These are phyloP conservation scores for Pichia sp. DNA, from an alignment of 1,139 yeast genomes.

Conservation along the genomic window DNA sequence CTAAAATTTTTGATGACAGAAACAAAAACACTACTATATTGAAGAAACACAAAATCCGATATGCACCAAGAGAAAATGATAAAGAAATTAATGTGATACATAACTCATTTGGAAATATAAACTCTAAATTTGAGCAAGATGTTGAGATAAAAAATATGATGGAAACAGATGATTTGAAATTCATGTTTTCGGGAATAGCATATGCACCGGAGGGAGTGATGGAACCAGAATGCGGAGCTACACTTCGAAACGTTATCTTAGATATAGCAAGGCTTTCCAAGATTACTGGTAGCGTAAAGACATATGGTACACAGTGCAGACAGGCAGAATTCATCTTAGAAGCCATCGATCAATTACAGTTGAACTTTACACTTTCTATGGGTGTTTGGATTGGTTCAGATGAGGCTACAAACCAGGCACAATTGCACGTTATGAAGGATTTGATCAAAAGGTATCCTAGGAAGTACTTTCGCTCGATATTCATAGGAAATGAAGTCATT, in stretches of 20 bases:
- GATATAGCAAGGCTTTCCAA: conserved; percentile 57
- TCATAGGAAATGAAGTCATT: conserved; percentile 61
- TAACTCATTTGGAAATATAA: conserved; percentile 28
- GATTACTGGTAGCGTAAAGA: conserved; percentile 52
- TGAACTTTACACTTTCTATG: conserved; percentile 55
- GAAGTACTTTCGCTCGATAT: conserved; percentile 45
- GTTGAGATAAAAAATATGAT: conserved; percentile 34
- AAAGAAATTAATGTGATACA: conserved; percentile 1
- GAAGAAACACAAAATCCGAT: background rate
- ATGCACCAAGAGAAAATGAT: conserved; percentile 10
- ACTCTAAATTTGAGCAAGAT: conserved; percentile 33
- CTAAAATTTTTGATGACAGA: background rate
- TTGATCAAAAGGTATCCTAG: conserved; percentile 45
- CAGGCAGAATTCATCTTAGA: conserved; percentile 52
- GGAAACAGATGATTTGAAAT: conserved; percentile 33
- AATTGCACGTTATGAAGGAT: conserved; percentile 42
- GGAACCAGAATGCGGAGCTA: conserved; percentile 51
- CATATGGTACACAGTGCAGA: conserved; percentile 61
- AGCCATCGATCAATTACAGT: conserved; percentile 46
- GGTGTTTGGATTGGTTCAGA: conserved; percentile 62
- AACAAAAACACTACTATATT: background rate
- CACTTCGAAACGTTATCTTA: conserved; percentile 44
- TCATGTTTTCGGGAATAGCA: conserved; percentile 53
- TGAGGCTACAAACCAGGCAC: conserved; percentile 39
- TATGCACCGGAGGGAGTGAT: conserved; percentile 54